Conservation (phyloP, 176 grass and related monocot genomes). For the Oropetium thomaeum region DNA sequence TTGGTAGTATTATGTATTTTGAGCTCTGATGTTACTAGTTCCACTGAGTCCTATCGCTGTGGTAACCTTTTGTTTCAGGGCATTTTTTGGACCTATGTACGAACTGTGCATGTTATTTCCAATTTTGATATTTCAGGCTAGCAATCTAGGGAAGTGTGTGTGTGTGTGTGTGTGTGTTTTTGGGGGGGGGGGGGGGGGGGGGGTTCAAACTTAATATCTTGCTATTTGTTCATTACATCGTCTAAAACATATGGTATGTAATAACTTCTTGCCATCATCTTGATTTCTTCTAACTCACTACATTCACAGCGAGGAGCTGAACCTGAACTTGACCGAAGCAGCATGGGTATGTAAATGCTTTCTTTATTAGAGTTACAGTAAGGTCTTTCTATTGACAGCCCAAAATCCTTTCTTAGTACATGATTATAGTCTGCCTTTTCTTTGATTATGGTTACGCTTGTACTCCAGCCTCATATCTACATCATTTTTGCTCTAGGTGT, state of each 20-base stretch:
- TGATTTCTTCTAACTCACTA: constrained; percentile 12
- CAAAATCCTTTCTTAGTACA: neutral
- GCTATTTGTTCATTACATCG: constrained; percentile 7
- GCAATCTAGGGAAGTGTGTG: constrained; percentile 9
- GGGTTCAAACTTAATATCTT: neutral
- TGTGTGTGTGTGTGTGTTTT: no score
- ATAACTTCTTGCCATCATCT: neutral
- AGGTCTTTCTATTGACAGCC: constrained; percentile 2
- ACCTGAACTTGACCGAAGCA: constrained; percentile 94
- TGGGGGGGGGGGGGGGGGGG: no score
- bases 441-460: constrained; percentile 12
- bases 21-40: constrained; percentile 3
- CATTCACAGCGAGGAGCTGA: constrained; percentile 75
- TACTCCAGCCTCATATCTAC: neutral
- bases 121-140: constrained; percentile 18
- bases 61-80: neutral
- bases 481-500: constrained; percentile 60
- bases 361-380: constrained; percentile 24
- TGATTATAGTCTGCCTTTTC: neutral
- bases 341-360: constrained; percentile 72
- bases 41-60: neutral
- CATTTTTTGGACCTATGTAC: neutral
- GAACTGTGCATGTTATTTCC: neutral
- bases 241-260: constrained; percentile 1
- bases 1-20: constrained; percentile 2